These are phyloP conservation scores for Calonectria pteridis DNA, from an alignment of 2,329 filamentous ascomycete species.

Conservation along the genomic window DNA sequence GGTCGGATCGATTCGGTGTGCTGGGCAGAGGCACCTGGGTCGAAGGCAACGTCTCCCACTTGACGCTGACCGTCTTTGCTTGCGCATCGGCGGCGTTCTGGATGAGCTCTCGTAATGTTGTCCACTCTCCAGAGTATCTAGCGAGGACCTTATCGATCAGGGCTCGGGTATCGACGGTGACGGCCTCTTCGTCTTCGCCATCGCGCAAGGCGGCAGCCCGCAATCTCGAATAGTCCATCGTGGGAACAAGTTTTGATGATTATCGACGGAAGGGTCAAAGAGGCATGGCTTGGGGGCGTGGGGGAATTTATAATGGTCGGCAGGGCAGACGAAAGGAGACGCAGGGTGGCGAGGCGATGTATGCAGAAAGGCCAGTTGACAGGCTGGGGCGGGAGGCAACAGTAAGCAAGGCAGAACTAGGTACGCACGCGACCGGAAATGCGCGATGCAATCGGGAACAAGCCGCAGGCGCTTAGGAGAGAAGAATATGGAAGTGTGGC, in stretches of 20 bases:
- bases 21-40: conserved; percentile 77
- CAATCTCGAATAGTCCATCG: conserved; percentile 81
- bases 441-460: background rate
- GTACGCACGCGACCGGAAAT: background rate
- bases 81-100: conserved; percentile 99
- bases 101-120: conserved; percentile 88
- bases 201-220: conserved; percentile 89
- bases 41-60: conserved; percentile 92
- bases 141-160: conserved; percentile 98
- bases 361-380: conserved; percentile 8
- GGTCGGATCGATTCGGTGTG: conserved; percentile 74
- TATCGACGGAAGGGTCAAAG: conserved; percentile 25
- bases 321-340: conserved; percentile 12
- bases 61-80: conserved; percentile 88
- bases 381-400: conserved; percentile 5
- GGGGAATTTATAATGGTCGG: conserved; percentile 10
- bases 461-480: background rate
- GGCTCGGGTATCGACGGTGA: conserved; percentile 96
- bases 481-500: background rate
- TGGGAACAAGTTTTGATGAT: conserved; percentile 19
- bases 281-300: conserved; percentile 31
- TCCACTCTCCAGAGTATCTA: conserved; percentile 96
- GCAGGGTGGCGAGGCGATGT: background rate
- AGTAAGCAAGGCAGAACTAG: conserved; percentile 9
- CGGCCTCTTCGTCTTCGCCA: conserved; percentile 93